Conservation (phyloP, 2,329 filamentous ascomycete genomes). For the Paraphaeosphaeria minitans region DNA sequence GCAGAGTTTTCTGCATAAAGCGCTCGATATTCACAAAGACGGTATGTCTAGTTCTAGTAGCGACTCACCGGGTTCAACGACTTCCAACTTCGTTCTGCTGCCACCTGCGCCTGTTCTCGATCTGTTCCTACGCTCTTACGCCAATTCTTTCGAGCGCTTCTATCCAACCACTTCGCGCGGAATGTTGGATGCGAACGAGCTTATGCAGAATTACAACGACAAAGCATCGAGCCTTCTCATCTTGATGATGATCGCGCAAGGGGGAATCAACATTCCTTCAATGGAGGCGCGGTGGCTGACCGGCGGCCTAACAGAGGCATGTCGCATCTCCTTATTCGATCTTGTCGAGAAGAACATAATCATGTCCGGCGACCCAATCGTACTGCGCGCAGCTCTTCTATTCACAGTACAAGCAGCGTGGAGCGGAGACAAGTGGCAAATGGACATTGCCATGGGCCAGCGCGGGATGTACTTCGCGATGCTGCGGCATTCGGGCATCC, state of each 20-base stretch:
- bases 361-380: constrained; percentile 67
- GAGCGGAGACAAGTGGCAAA: constrained; percentile 79
- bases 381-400: constrained; percentile 68
- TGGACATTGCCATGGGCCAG: constrained; percentile 77
- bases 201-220: constrained; percentile 66
- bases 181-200: constrained; percentile 68
- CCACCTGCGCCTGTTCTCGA: constrained; percentile 70
- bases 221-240: constrained; percentile 69
- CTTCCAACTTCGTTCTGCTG: constrained; percentile 68
- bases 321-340: constrained; percentile 73
- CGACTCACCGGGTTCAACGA: constrained; percentile 54
- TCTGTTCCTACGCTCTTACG: constrained; percentile 69
- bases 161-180: constrained; percentile 67
- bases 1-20: constrained; percentile 72
- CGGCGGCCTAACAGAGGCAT: constrained; percentile 71
- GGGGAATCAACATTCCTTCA: constrained; percentile 68
- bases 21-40: constrained; percentile 69
- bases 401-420: constrained; percentile 72
- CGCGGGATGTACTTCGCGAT: constrained; percentile 75
- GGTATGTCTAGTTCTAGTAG: constrained; percentile 51
- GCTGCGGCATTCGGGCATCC: constrained; percentile 70
- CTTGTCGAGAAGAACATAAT: constrained; percentile 74
- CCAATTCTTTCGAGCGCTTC: constrained; percentile 69
- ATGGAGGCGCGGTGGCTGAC: constrained; percentile 69
- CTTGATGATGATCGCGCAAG: constrained; percentile 74